Evolutionary conservation across 1,139 yeast species (phyloP), one percentile per base, ranked within the genome.

Genomic region (Saccharomyces pastorianus): DNA sequence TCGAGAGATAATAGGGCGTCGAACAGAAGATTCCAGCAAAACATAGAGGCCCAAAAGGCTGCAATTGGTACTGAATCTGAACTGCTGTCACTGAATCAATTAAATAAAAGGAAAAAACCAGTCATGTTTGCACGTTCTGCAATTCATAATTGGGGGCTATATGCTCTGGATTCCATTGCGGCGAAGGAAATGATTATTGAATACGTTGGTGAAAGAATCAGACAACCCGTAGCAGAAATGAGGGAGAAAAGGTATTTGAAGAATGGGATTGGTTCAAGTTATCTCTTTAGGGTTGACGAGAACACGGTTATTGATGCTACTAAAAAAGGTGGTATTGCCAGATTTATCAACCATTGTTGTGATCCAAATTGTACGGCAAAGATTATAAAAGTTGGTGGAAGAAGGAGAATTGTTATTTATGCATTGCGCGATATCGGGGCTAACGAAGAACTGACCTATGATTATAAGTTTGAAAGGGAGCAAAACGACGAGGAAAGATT

Each of bases 181-280:
- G 95, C 95, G 0, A 87, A 85, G 61, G 99, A 93, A 71, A 93
- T 93, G 97, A 91, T 93, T 64, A 93, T 95, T 58, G 99, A 95
- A 70, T 93, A 93, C 65, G 98, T 93, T n/a, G 99, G 99, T 34
- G 99, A 93, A 64, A 80, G 95, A 56, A 84, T 95, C 38, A 77
- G 99, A 57, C 97, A 91, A 65, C 96, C 90, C 56, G 93, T 91
- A 42, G 96, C 98, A 0, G 99, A 95, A 64, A 82, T 88, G 64
- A 78, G 99, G 51, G 99, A 95, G 67, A 83, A 84, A 68, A 80
- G 87, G 51, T 95, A 93, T 67, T 73, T 89, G 59, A 82, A 88
- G 61, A 88, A 95, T 0, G 99, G 99, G 28, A 90, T 93, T 62
- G 99, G 98, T 25, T 91, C 98, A 3, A 86, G 96, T 53, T 93